These are phyloP conservation scores for Pezicula rhizophila DNA, from an alignment of 2,329 filamentous ascomycete genomes.

Conservation along the genomic window DNA sequence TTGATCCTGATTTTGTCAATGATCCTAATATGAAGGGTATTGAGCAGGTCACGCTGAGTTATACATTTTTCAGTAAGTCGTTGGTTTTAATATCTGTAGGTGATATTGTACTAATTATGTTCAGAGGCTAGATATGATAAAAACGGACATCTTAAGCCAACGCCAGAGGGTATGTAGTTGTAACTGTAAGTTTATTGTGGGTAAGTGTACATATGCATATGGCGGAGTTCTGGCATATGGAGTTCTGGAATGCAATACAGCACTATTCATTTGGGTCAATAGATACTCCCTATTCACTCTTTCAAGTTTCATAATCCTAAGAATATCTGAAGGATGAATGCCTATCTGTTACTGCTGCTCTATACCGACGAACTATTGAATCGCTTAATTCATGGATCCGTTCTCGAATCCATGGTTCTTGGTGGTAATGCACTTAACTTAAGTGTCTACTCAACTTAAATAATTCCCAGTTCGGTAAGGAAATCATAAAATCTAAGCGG, in stretches of 20 bases:
- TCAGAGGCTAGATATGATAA: conserved; percentile 80
- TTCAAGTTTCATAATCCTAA: neutral
- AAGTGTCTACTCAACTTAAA: too few relatives aligned
- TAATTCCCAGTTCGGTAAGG: too few relatives aligned
- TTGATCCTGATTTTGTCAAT: conserved; percentile 89
- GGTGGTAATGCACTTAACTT: too few relatives aligned
- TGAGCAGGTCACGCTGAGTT: conserved; percentile 90
- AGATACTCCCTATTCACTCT: neutral
- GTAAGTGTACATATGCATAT: conserved; percentile 15
- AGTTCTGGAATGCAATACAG: neutral
- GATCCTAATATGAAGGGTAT: conserved; percentile 91
- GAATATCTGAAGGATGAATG: neutral
- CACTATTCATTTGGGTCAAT: neutral
- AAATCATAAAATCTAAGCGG: too few relatives aligned
- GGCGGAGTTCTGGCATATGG: conserved; percentile 9
- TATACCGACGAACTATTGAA: too few relatives aligned
- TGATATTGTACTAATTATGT: conserved; percentile 29
- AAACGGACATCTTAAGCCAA: conserved; percentile 56
- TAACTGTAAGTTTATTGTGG: conserved; percentile 4
- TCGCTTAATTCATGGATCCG: too few relatives aligned
- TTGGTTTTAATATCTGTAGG: conserved; percentile 14
- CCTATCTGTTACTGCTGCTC: too few relatives aligned
- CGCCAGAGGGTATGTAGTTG: conserved; percentile 14
- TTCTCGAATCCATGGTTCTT: too few relatives aligned
- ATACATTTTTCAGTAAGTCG: conserved; percentile 93